Base-by-base conservation (phyloP, 805 yeast species). In the Yueomyces sp. region DNA sequence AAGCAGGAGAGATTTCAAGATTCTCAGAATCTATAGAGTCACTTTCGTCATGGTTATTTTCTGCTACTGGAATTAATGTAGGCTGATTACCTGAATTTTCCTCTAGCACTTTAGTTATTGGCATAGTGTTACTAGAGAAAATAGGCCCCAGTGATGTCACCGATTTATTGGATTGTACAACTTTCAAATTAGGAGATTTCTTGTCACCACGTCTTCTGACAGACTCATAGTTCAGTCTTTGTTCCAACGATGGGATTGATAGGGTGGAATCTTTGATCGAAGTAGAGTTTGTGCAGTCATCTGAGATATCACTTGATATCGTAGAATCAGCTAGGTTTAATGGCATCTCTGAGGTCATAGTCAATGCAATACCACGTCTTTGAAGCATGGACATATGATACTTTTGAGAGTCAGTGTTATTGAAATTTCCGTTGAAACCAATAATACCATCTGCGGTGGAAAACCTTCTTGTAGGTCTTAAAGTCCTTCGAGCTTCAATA, bases 311-410 rank as follows among this genome's bases (percentile, higher is more conserved):
- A 42, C 56, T 55, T 9, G 59, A 53, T 26, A 57, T 50, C 7
- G 62, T 57, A 28, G 56, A 54, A 2, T 51, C 59, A 3, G 47
- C 44, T 19, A 45, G 44, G 28, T 62, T 64, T 6, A 62, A 60
- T 3, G 78, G 63, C 50, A 66, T 68, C 44, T 70, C 76, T 1
- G 90, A 75, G 45, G 79, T 79, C 80, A 88, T 83, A 42, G 81
- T 79, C 46, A 85, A 72, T 1, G 92, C 78, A 3, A 87, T 74
- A 0, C 96, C 96, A 51, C 81, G 66, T 47, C 76, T 77, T 55
- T 84, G 92, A 42, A 86, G 60, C 42, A 79, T 76, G 7, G 90
- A 76, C 26, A 85, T 59, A 37, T 58, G 57, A 46, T 60, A 65
- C 42, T 55, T 63, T 40, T 52, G 54, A 6, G 9, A 30, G 33